Evolutionary conservation across 805 yeast species (phyloP).

Genomic region (Saturnispora gosingensis): DNA sequence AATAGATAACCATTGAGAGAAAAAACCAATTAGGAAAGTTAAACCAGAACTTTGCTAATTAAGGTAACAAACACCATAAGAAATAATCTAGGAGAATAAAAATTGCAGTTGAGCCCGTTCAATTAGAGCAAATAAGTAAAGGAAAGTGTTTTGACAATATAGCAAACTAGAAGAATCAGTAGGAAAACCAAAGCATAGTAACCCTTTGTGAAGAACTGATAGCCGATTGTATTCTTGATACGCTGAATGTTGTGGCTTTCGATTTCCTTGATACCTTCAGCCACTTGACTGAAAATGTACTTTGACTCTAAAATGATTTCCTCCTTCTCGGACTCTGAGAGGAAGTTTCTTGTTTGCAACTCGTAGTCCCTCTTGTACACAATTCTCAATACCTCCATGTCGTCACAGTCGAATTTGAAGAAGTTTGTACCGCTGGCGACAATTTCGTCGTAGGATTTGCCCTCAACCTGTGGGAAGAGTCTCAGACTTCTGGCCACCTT

Average conservation of each 20-base stretch:
- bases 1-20: background rate
- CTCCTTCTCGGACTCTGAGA: conserved; percentile 61
- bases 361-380: conserved; percentile 70
- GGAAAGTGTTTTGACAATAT: conserved; percentile 14
- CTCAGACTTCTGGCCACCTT: conserved; percentile 58
- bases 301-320: conserved; percentile 62
- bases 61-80: background rate
- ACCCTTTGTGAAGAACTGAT: conserved; percentile 44
- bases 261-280: conserved; percentile 52
- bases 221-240: conserved; percentile 46
- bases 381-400: conserved; percentile 55
- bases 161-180: conserved; percentile 27
- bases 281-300: conserved; percentile 56
- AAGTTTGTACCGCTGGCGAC: conserved; percentile 57
- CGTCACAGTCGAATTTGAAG: conserved; percentile 56
- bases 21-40: background rate
- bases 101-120: background rate
- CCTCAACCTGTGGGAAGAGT: conserved; percentile 65
- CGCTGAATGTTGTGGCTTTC: conserved; percentile 54
- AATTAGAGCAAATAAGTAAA: background rate
- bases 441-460: conserved; percentile 55
- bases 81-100: background rate
- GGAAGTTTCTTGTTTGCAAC: conserved; percentile 58
- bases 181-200: conserved; percentile 35
- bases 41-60: background rate